phyloP scores from a whole-genome alignment of 176 grass and related monocot genomes.

The Zizania latifolia region DNA sequence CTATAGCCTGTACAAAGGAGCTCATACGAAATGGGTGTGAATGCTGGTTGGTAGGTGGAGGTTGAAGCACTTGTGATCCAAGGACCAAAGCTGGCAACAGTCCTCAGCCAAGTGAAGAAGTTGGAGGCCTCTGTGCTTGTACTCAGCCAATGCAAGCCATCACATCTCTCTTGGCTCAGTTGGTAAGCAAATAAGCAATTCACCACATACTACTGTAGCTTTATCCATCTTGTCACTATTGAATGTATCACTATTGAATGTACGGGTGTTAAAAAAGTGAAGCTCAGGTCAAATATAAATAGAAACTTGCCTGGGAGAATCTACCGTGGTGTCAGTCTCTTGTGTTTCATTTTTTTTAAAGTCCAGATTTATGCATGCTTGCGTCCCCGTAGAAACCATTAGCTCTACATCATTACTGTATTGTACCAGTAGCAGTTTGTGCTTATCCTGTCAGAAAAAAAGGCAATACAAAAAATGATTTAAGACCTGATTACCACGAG shows the following conservation, averaged over 20 bases:
- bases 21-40: slow-evolving; percentile 26
- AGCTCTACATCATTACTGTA: too few relatives aligned
- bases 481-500: background rate
- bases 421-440: background rate
- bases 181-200: slow-evolving; percentile 43
- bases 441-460: slow-evolving; percentile 10
- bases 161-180: slow-evolving; percentile 50
- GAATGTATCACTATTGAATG: too few relatives aligned
- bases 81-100: slow-evolving; percentile 58
- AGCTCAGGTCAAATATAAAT: slow-evolving; percentile 26
- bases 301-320: slow-evolving; percentile 18
- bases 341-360: background rate
- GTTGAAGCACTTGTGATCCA: slow-evolving; percentile 75
- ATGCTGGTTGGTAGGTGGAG: slow-evolving; percentile 74
- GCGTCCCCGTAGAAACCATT: too few relatives aligned
- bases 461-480: too few relatives aligned
- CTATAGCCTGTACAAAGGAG: slow-evolving; percentile 2
- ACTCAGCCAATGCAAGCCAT: slow-evolving; percentile 56
- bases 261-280: slow-evolving; percentile 25
- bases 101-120: slow-evolving; percentile 83
- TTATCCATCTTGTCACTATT: background rate
- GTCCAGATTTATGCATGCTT: too few relatives aligned
- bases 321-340: slow-evolving; percentile 20
- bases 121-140: slow-evolving; percentile 76
- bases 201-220: background rate